Evolutionary conservation across 2,329 filamentous ascomycete genomes (phyloP).

Genomic region (Penicillium sp.): DNA sequence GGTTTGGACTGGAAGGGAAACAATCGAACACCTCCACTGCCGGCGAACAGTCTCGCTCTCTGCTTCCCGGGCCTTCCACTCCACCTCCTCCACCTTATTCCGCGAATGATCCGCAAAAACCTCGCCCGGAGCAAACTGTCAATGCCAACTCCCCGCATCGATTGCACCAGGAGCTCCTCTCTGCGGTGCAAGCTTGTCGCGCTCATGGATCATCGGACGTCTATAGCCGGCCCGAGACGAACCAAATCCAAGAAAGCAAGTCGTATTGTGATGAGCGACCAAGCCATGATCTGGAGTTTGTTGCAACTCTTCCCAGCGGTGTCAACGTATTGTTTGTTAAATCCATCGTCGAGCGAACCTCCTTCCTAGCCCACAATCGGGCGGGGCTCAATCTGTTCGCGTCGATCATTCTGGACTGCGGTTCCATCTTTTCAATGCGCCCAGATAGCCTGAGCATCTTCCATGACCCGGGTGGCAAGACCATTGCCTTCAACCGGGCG

Average conservation of each 20-base stretch:
- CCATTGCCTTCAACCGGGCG: constrained; percentile 85
- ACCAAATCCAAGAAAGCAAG: constrained; percentile 71
- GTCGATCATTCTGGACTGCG: constrained; percentile 62
- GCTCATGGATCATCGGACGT: constrained; percentile 67
- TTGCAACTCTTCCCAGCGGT: constrained; percentile 63
- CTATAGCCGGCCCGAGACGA: constrained; percentile 67
- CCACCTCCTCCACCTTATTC: constrained; percentile 41
- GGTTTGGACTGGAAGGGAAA: constrained; percentile 60
- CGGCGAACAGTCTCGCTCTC: constrained; percentile 23
- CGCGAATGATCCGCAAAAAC: constrained; percentile 30
- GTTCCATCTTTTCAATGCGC: constrained; percentile 65
- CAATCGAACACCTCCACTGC: constrained; percentile 20
- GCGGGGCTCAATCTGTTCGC: constrained; percentile 64
- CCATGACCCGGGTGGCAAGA: constrained; percentile 70
- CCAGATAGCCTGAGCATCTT: constrained; percentile 74
- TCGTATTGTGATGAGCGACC: constrained; percentile 79
- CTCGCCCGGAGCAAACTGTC: constrained; percentile 30
- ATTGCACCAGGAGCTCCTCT: constrained; percentile 54
- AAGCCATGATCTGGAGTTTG: constrained; percentile 66
- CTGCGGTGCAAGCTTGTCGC: constrained; percentile 72
- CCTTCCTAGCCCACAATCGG: constrained; percentile 60
- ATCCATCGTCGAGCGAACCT: constrained; percentile 46
- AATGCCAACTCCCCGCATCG: constrained; percentile 38
- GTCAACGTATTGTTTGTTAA: constrained; percentile 69
- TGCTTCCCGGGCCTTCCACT: constrained; percentile 21